Percentiles rank a stretch among this genome's conserved stretches.
Conservation (phyloP, 169 alveolate species). For the Plasmodium malariae region DNA sequence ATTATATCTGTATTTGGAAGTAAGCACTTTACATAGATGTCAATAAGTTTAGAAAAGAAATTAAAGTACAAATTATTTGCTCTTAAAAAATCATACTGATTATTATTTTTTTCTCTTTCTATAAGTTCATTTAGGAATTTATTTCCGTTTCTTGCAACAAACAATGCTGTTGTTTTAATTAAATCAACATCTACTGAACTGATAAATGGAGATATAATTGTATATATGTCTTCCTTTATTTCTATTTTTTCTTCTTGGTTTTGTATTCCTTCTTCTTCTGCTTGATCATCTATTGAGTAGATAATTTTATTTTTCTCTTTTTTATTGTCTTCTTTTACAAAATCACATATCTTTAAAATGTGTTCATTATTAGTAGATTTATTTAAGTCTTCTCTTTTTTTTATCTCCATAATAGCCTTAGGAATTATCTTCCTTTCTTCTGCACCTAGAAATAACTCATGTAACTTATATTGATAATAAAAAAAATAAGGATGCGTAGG, state of each 20-base stretch:
- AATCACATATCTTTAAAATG: slow-evolving; percentile 79
- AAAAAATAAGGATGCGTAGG: slow-evolving; percentile 89
- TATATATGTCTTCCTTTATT: slow-evolving; percentile 73
- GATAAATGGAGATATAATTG: slow-evolving; percentile 90
- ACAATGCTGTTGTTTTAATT: slow-evolving; percentile 96
- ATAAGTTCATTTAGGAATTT: slow-evolving; percentile 94
- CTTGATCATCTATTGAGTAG: slow-evolving; percentile 49
- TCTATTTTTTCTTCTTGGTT: slow-evolving; percentile 33
- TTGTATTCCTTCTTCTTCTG: slow-evolving; percentile 17
- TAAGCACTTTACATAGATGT: slow-evolving; percentile 94
- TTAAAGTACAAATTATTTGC: slow-evolving; percentile 96
- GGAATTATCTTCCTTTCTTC: slow-evolving; percentile 72
- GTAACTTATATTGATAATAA: slow-evolving; percentile 87
- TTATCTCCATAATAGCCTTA: slow-evolving; percentile 81
- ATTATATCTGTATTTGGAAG: slow-evolving; percentile 92
- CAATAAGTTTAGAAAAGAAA: slow-evolving; percentile 95
- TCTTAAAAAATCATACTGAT: slow-evolving; percentile 96
- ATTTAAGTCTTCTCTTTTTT: slow-evolving; percentile 77
- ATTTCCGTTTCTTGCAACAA: slow-evolving; percentile 98
- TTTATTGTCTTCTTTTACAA: slow-evolving; percentile 76
- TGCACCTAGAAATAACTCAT: slow-evolving; percentile 80
- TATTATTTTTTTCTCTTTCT: slow-evolving; percentile 86
- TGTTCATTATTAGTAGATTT: slow-evolving; percentile 67
- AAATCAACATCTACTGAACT: slow-evolving; percentile 87
- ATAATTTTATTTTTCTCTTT: slow-evolving; percentile 78